A percentile compares a stretch with the other conserved stretches of the same genome.
phyloP scores from a whole-genome alignment of 2,329 filamentous ascomycete genomes.

The Chaetomiaceae sp. region DNA sequence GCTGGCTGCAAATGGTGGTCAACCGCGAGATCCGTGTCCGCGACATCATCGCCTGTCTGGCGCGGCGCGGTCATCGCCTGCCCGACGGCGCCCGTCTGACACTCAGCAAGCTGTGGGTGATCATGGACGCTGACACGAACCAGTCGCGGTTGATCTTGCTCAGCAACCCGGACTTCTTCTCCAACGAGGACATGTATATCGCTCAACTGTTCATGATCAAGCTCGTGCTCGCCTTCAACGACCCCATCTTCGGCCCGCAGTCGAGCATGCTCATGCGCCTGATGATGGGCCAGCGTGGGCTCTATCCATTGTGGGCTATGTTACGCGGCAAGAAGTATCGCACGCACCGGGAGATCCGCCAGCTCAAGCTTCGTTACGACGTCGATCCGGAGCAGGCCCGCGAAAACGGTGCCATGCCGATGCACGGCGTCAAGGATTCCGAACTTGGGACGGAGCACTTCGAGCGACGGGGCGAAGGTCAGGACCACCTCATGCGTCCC shows the following conservation, averaged over 20 bases:
- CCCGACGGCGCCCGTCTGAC: conserved; percentile 42
- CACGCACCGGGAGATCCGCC: conserved; percentile 44
- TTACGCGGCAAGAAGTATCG: conserved; percentile 51
- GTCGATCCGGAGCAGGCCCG: conserved; percentile 32
- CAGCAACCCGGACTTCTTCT: conserved; percentile 47
- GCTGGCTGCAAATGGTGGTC: conserved; percentile 62
- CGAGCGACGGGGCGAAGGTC: conserved; percentile 51
- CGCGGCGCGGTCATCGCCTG: conserved; percentile 50
- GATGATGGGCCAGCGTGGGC: conserved; percentile 52
- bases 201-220: conserved; percentile 64
- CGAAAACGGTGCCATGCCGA: conserved; percentile 21
- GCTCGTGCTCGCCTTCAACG: conserved; percentile 61
- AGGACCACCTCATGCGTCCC: conserved; percentile 43
- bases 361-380: conserved; percentile 53
- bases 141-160: conserved; percentile 49
- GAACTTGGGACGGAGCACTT: conserved; percentile 47
- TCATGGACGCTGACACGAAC: conserved; percentile 61
- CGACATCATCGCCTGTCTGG: conserved; percentile 58
- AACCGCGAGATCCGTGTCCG: conserved; percentile 49
- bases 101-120: conserved; percentile 64
- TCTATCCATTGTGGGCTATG: conserved; percentile 53
- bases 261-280: conserved; percentile 47
- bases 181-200: conserved; percentile 53
- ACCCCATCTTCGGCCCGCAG: conserved; percentile 52
- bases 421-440: conserved; percentile 46